phyloP scores from a whole-genome alignment of 2,329 filamentous ascomycete species.

The Claviceps fusiformis region DNA sequence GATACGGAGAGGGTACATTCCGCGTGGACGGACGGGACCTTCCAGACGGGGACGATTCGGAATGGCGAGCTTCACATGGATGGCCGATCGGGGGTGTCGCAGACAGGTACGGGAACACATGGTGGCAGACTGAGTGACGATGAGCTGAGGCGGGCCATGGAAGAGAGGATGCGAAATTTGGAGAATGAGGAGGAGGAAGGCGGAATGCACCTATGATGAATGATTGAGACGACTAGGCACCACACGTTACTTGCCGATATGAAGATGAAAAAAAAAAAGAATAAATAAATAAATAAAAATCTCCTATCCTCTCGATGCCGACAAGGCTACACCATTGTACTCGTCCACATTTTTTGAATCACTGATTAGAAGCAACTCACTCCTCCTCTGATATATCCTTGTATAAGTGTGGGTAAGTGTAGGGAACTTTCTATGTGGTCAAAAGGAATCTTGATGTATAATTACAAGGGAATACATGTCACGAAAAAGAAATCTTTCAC shows the following conservation, averaged over 20 bases:
- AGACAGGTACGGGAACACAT: not conserved
- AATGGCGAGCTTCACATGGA: constrained; percentile 36
- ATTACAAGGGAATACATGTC: too few relatives aligned
- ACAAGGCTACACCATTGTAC: too few relatives aligned
- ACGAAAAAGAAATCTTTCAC: too few relatives aligned
- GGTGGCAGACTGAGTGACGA: constrained; percentile 44
- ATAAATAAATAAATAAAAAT: not conserved
- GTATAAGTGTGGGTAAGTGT: too few relatives aligned
- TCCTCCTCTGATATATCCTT: too few relatives aligned
- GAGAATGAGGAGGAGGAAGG: constrained; percentile 31
- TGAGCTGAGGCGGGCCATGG: constrained; percentile 41
- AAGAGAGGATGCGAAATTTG: constrained; percentile 37
- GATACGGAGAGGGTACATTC: constrained; percentile 15
- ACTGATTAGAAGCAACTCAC: too few relatives aligned
- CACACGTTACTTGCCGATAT: not conserved
- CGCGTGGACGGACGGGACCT: constrained; percentile 51
- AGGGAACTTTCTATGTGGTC: too few relatives aligned
- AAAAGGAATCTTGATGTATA: too few relatives aligned
- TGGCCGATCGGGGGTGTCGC: constrained; percentile 10
- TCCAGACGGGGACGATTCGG: constrained; percentile 44
- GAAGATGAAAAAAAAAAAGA: not conserved
- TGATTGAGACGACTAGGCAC: not conserved
- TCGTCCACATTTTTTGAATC: too few relatives aligned
- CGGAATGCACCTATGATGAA: constrained; percentile 45
- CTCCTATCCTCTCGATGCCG: too few relatives aligned